These are phyloP conservation scores for Brassica rapa DNA, from an alignment of 345 rosid species.

Conservation along the genomic window DNA sequence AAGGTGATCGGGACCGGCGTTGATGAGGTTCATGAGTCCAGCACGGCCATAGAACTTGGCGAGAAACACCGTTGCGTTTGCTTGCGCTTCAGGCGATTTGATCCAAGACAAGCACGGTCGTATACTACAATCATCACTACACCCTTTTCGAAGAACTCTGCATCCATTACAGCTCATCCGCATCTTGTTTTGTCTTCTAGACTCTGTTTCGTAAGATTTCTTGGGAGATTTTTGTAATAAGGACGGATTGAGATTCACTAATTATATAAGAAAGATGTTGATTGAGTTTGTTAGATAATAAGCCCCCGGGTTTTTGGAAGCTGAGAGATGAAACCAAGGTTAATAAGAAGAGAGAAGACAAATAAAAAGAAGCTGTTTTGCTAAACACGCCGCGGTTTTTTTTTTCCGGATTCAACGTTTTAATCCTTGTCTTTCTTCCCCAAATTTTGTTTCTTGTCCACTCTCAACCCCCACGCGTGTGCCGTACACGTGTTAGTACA, in stretches of 20 bases:
- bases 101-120: conserved; percentile 83
- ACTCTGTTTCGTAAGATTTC: background rate
- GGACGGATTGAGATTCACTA: background rate
- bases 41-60: conserved; percentile 94
- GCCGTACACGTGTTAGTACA: background rate
- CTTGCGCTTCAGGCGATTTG: conserved; percentile 60
- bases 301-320: conserved; percentile 43
- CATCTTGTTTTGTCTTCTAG: conserved; percentile 31
- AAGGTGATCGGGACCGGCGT: conserved; percentile 68
- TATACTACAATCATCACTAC: conserved; percentile 64
- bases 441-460: background rate
- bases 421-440: conserved; percentile 15
- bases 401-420: conserved; percentile 14
- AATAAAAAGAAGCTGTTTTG: conserved; percentile 5
- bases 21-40: conserved; percentile 77
- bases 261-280: conserved; percentile 19
- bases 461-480: conserved; percentile 13
- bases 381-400: conserved; percentile 41
- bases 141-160: conserved; percentile 80
- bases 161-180: conserved; percentile 85
- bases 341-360: conserved; percentile 1
- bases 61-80: conserved; percentile 83
- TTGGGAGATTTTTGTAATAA: background rate
- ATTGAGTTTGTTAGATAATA: conserved; percentile 5
- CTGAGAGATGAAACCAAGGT: conserved; percentile 22